Percentiles rank a stretch among this genome's conserved stretches.
Conservation (phyloP, 176 grass and related monocot genomes). For the Avena insularis region DNA sequence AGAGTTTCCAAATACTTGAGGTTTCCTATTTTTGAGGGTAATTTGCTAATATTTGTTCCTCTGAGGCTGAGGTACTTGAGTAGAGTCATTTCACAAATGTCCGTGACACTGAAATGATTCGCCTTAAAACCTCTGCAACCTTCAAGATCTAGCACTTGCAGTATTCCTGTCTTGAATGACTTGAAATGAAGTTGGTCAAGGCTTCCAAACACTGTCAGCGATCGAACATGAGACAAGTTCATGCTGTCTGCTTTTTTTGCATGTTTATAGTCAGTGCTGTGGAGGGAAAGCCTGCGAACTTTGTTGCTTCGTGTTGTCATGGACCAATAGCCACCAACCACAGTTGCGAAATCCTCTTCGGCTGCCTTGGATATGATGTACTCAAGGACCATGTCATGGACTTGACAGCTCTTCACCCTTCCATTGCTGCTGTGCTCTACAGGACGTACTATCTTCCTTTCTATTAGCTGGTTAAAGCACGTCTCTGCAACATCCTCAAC, state of each 20-base stretch:
- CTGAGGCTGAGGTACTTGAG: not conserved
- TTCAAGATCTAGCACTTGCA: not conserved
- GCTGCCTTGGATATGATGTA: slow-evolving; percentile 26
- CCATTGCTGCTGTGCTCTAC: too few species aligned
- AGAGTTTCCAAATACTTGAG: not conserved
- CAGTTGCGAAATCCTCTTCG: slow-evolving; percentile 28
- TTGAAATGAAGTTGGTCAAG: not conserved
- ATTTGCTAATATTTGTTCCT: not conserved
- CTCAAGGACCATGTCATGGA: not conserved
- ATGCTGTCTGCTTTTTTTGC: not conserved
- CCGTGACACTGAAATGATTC: not conserved
- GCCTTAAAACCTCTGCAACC: not conserved
- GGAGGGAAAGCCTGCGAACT: slow-evolving; percentile 12
- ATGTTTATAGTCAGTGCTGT: not conserved
- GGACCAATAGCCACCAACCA: slow-evolving; percentile 13
- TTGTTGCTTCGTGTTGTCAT: not conserved
- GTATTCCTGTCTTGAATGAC: not conserved
- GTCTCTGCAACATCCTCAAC: too few species aligned
- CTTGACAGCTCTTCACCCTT: too few species aligned
- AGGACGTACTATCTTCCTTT: too few species aligned
- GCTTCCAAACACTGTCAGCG: not conserved
- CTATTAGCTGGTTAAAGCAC: too few species aligned
- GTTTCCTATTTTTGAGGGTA: not conserved
- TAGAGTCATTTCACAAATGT: slow-evolving; percentile 2
- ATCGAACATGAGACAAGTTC: not conserved